phyloP scores from a whole-genome alignment of 78 protist species.

The Reticulomyxa filosa region DNA sequence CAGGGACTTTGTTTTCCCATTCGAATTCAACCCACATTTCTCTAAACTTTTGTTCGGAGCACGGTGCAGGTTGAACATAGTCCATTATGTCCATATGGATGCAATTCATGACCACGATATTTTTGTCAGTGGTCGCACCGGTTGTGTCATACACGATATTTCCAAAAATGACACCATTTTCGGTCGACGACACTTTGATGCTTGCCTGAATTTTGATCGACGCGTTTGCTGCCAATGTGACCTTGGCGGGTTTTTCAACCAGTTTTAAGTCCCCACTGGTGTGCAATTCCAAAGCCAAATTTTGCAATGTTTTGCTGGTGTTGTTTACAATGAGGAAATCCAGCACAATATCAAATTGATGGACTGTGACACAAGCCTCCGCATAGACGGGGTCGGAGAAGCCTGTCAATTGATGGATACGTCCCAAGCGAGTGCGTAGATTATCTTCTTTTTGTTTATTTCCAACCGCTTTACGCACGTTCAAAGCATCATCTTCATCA shows the following conservation, averaged over 20 bases:
- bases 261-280: slow-evolving; percentile 80
- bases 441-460: neutral
- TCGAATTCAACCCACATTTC: slow-evolving; percentile 88
- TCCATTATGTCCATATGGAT: slow-evolving; percentile 86
- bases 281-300: slow-evolving; percentile 69
- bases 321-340: slow-evolving; percentile 53
- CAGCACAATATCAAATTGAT: slow-evolving; percentile 78
- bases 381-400: slow-evolving; percentile 60
- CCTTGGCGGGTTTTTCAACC: slow-evolving; percentile 57
- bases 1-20: slow-evolving; percentile 81
- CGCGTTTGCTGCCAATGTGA: too few species aligned
- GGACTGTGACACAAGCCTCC: slow-evolving; percentile 79
- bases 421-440: too few species aligned
- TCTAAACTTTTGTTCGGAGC: slow-evolving; percentile 55
- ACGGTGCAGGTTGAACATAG: slow-evolving; percentile 66
- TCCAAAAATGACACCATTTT: slow-evolving; percentile 81
- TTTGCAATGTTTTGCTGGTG: slow-evolving; percentile 58
- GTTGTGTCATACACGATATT: slow-evolving; percentile 59
- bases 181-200: slow-evolving; percentile 67
- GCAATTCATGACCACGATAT: slow-evolving; percentile 64
- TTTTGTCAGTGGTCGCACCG: slow-evolving; percentile 27
- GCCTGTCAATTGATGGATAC: neutral
- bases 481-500: neutral
- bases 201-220: neutral
- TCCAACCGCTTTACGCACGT: neutral